These are phyloP conservation scores for Kwoniella mangroviensis DNA, from an alignment of 768 basidiomycete genomes.

Conservation along the genomic window DNA sequence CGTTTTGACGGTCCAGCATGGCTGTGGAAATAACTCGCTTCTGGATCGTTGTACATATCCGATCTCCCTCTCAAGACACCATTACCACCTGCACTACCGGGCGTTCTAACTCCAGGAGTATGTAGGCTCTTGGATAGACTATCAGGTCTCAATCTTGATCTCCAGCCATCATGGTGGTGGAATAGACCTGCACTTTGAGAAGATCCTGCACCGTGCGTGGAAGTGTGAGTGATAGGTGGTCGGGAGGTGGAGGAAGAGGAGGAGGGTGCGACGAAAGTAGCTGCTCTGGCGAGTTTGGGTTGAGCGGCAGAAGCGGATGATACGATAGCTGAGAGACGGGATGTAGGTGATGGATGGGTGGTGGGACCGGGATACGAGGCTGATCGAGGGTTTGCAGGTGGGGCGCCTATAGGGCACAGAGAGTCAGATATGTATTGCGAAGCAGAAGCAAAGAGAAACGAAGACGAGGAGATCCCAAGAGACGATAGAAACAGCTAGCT, in stretches of 20 bases:
- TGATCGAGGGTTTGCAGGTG: conserved; percentile 22
- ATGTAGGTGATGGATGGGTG: conserved; percentile 26
- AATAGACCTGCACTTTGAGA: neutral
- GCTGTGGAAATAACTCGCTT: conserved; percentile 25
- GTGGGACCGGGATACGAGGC: conserved; percentile 27
- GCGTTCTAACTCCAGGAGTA: neutral
- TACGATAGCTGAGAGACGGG: conserved; percentile 27
- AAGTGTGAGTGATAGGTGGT: neutral
- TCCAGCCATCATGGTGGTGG: conserved; percentile 3
- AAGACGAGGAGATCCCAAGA: too few species aligned
- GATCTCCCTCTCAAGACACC: conserved; percentile 5
- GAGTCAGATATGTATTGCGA: neutral
- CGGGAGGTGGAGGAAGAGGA: conserved; percentile 3
- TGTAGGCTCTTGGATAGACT: neutral
- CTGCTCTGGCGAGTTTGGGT: conserved; percentile 25
- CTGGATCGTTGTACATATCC: conserved; percentile 22
- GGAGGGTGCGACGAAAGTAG: conserved; percentile 21
- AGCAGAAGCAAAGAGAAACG: too few species aligned
- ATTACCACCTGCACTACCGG: neutral
- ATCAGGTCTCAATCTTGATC: conserved; percentile 7
- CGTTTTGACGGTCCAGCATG: conserved; percentile 8
- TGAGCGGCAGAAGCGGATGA: conserved; percentile 22
- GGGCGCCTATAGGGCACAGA: conserved; percentile 4
- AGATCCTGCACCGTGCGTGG: neutral
- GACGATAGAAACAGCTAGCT: too few species aligned